These are phyloP conservation scores for Clavariopsis aquatica DNA, from an alignment of 495 filamentous ascomycete species.

Conservation along the genomic window DNA sequence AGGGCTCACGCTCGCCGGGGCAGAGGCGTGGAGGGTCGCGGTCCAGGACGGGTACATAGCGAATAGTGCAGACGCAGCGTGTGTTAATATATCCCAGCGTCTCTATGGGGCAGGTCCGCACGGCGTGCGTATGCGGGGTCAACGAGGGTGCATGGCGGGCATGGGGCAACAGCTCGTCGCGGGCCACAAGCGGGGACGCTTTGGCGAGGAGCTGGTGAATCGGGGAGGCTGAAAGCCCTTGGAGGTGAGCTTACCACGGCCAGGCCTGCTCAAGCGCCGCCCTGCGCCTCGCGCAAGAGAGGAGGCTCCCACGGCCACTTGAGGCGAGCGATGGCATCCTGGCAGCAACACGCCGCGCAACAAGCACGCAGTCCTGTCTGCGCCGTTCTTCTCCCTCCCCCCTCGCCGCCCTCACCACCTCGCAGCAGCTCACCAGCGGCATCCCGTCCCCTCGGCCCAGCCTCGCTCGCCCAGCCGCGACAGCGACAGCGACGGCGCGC, in stretches of 20 bases:
- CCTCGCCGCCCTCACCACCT: not conserved
- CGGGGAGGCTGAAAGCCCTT: not conserved
- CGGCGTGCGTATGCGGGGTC: not conserved
- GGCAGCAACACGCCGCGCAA: not conserved
- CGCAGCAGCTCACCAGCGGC: not conserved
- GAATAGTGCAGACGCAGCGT: conserved; percentile 15
- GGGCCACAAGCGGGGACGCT: not conserved
- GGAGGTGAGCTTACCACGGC: not conserved
- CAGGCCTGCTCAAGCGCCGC: conserved; percentile 1
- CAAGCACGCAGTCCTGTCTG: not conserved
- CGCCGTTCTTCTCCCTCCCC: not conserved
- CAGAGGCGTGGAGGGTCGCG: not conserved
- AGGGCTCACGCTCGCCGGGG: not conserved
- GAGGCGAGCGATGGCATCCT: not conserved
- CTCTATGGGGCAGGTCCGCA: conserved; percentile 10
- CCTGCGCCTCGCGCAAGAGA: conserved; percentile 14
- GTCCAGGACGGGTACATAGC: conserved; percentile 22
- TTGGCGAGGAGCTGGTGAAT: not conserved
- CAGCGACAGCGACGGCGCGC: too few species aligned
- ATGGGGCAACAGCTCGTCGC: not conserved
- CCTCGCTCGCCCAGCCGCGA: not conserved
- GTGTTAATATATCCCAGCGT: conserved; percentile 20
- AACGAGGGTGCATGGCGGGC: not conserved
- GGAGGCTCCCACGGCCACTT: not conserved
- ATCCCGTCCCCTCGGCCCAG: not conserved